Percentiles rank a stretch among this genome's conserved stretches.
phyloP scores from a whole-genome alignment of 2,329 filamentous ascomycete genomes.

The Colletotrichum plurivorum region DNA sequence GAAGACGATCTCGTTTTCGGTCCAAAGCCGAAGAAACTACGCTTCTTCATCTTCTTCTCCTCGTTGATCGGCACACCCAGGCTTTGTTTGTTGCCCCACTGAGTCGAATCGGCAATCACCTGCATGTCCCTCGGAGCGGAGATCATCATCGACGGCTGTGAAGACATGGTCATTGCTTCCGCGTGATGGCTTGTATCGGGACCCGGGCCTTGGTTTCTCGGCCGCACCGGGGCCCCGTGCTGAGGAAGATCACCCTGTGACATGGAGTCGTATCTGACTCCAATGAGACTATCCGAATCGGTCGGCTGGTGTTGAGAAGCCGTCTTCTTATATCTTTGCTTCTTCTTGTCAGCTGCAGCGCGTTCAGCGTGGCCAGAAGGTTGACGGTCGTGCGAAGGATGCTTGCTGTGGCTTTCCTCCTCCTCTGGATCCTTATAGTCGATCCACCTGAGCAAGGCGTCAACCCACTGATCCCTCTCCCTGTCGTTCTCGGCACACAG shows the following conservation, averaged over 20 bases:
- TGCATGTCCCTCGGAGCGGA: constrained; percentile 89
- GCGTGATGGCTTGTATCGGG: constrained; percentile 50
- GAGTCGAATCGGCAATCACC: constrained; percentile 84
- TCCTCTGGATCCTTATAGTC: constrained; percentile 78
- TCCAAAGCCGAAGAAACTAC: constrained; percentile 80
- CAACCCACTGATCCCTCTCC: constrained; percentile 95
- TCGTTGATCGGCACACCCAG: constrained; percentile 67
- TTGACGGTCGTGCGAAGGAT: constrained; percentile 56
- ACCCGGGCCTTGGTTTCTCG: constrained; percentile 53
- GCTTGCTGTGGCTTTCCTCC: constrained; percentile 58
- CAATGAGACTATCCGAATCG: constrained; percentile 65
- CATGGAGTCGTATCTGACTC: constrained; percentile 71
- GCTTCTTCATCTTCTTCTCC: constrained; percentile 86
- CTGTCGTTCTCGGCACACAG: constrained; percentile 94
- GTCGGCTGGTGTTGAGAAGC: constrained; percentile 53
- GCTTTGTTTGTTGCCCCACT: constrained; percentile 86
- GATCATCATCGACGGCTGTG: constrained; percentile 70
- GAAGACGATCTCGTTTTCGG: constrained; percentile 71
- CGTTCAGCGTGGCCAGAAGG: constrained; percentile 48
- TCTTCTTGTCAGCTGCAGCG: constrained; percentile 44
- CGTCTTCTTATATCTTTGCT: constrained; percentile 49
- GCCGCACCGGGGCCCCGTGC: constrained; percentile 52
- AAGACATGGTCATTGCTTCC: constrained; percentile 49
- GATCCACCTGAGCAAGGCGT: constrained; percentile 89
- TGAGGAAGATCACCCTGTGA: constrained; percentile 67